Conservation (phyloP, 1,284 basidiomycete genomes). For the Apiotrichum veenhuisii region DNA sequence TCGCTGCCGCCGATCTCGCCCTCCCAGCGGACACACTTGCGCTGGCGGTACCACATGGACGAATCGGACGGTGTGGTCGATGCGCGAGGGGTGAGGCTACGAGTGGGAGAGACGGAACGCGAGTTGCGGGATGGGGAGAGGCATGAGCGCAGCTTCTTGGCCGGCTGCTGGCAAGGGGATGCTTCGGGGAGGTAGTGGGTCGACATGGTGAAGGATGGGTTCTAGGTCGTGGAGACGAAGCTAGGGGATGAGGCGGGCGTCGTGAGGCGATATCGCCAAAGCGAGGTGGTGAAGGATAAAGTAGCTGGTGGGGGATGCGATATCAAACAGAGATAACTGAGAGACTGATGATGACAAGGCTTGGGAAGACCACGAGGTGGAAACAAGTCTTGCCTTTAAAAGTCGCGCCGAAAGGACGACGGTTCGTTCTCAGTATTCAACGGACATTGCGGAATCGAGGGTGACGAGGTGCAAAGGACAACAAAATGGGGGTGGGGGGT, state of each 20-base stretch:
- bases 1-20: slow-evolving; percentile 32
- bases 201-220: slow-evolving; percentile 9
- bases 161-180: slow-evolving; percentile 13
- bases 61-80: slow-evolving; percentile 15
- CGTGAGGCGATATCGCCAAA: neutral
- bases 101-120: neutral
- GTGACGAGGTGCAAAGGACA: neutral
- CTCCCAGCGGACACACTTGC: slow-evolving; percentile 43
- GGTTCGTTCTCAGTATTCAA: neutral
- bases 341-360: too few relatives aligned
- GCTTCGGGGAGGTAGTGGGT: slow-evolving; percentile 9
- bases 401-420: slow-evolving; percentile 2
- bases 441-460: neutral
- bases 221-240: neutral
- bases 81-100: slow-evolving; percentile 2
- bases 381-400: neutral
- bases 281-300: too few relatives aligned
- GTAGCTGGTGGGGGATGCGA: neutral
- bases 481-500: neutral
- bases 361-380: too few relatives aligned
- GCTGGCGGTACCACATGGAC: slow-evolving; percentile 21
- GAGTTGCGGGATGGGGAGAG: slow-evolving; percentile 31
- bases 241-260: neutral
- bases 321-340: too few relatives aligned
- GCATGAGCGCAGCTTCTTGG: slow-evolving; percentile 40